A percentile compares a stretch with the other conserved stretches of the same genome.
phyloP scores from a whole-genome alignment of 345 rosid genomes.

The Capsella bursapastoris region DNA sequence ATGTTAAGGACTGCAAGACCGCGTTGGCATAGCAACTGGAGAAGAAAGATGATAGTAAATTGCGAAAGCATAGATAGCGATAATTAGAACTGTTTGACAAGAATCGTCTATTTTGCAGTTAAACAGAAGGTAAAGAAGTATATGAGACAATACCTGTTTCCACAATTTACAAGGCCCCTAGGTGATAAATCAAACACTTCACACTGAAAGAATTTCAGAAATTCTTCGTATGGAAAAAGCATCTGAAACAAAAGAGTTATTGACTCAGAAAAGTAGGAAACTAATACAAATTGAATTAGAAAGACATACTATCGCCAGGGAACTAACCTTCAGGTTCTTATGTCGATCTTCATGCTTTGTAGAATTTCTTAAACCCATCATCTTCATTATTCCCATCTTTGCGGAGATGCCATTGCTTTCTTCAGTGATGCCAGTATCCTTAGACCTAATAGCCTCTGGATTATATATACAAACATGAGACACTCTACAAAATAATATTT shows the following conservation, averaged over 20 bases:
- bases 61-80: constrained; percentile 3
- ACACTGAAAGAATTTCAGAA: constrained; percentile 67
- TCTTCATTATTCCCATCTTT: constrained; percentile 57
- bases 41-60: constrained; percentile 19
- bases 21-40: constrained; percentile 92
- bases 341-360: constrained; percentile 51
- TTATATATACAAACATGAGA: constrained; percentile 36
- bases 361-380: constrained; percentile 63
- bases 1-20: constrained; percentile 78
- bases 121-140: constrained; percentile 19
- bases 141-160: constrained; percentile 62
- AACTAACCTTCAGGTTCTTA: constrained; percentile 59
- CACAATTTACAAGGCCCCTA: constrained; percentile 84
- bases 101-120: not conserved
- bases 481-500: not conserved
- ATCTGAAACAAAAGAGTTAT: constrained; percentile 34
- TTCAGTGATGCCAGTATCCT: constrained; percentile 39
- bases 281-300: not conserved
- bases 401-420: constrained; percentile 51
- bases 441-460: constrained; percentile 50
- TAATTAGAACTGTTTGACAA: not conserved
- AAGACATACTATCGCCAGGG: constrained; percentile 25
- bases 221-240: constrained; percentile 78
- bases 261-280: constrained; percentile 28
- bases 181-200: constrained; percentile 68